These are phyloP conservation scores for Stygiomarasmius scandens DNA, from an alignment of 1,284 basidiomycete species.

Conservation along the genomic window DNA sequence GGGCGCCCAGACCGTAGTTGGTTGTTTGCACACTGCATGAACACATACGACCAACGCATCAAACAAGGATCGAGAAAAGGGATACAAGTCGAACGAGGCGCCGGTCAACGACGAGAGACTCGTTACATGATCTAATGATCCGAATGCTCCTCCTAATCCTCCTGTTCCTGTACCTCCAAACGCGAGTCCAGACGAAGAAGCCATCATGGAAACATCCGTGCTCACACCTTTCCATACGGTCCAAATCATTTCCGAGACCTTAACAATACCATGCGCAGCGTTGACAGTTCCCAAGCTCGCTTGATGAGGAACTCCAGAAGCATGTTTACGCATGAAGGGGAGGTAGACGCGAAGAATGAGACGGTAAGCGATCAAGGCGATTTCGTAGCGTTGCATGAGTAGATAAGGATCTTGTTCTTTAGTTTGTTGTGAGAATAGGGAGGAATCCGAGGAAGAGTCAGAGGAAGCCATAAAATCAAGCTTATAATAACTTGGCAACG, in stretches of 20 bases:
- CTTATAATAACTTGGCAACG: slow-evolving; percentile 46
- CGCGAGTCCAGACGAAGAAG: no score
- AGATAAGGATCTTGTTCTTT: slow-evolving; percentile 27
- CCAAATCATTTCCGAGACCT: slow-evolving; percentile 45
- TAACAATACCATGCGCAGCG: slow-evolving; percentile 62
- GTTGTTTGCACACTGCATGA: slow-evolving; percentile 55
- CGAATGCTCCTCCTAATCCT: no score
- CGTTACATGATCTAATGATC: no score
- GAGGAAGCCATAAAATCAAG: neutral
- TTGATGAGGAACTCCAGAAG: slow-evolving; percentile 37
- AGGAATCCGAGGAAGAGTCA: neutral
- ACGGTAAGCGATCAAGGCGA: slow-evolving; percentile 59
- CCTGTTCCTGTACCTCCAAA: no score
- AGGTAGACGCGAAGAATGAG: slow-evolving; percentile 65
- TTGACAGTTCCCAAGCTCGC: slow-evolving; percentile 59
- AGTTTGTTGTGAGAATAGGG: slow-evolving; percentile 18
- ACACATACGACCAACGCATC: slow-evolving; percentile 66
- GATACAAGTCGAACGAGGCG: slow-evolving; percentile 60
- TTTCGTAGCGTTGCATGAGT: slow-evolving; percentile 56
- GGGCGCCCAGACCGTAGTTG: slow-evolving; percentile 46
- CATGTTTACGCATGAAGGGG: slow-evolving; percentile 56
- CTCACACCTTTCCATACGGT: no score
- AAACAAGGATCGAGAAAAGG: slow-evolving; percentile 59
- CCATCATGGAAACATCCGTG: slow-evolving; percentile 11
- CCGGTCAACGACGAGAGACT: slow-evolving; percentile 27